These are phyloP conservation scores for Cladophialophora bantiana DNA, from an alignment of 2,329 filamentous ascomycete species.

Conservation along the genomic window DNA sequence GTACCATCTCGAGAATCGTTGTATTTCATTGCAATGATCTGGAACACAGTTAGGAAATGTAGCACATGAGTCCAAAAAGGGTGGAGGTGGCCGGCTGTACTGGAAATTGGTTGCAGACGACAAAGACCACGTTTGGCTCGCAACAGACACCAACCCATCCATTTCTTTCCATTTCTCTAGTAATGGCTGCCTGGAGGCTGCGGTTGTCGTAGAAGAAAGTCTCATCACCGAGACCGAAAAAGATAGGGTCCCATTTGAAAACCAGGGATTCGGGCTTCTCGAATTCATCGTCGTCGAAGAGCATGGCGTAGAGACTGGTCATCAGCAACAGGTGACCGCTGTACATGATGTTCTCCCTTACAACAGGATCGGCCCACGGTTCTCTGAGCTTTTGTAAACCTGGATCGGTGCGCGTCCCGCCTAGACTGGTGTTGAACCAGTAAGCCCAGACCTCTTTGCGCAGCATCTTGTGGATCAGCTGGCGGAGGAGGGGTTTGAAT, in stretches of 20 bases:
- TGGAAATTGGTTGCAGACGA: conserved; percentile 55
- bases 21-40: conserved; percentile 50
- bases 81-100: conserved; percentile 38
- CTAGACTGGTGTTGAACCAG: conserved; percentile 51
- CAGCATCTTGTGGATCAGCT: conserved; percentile 54
- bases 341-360: conserved; percentile 54
- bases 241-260: conserved; percentile 52
- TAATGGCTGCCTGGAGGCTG: conserved; percentile 47
- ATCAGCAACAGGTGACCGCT: conserved; percentile 52
- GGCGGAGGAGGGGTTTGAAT: conserved; percentile 47
- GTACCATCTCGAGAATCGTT: conserved; percentile 49
- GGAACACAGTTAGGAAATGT: conserved; percentile 15
- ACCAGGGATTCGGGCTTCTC: conserved; percentile 45
- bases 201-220: conserved; percentile 46
- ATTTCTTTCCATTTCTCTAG: conserved; percentile 49
- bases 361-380: conserved; percentile 53
- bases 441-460: conserved; percentile 53
- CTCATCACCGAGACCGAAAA: conserved; percentile 49
- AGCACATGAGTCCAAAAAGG: neutral
- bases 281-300: conserved; percentile 53
- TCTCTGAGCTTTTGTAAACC: conserved; percentile 49
- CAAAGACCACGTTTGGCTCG: conserved; percentile 49
- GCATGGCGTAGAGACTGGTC: conserved; percentile 51
- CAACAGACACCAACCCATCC: conserved; percentile 53
- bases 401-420: conserved; percentile 47